phyloP scores from a whole-genome alignment of 345 rosid species.

The Raphanus raphanistrum region DNA sequence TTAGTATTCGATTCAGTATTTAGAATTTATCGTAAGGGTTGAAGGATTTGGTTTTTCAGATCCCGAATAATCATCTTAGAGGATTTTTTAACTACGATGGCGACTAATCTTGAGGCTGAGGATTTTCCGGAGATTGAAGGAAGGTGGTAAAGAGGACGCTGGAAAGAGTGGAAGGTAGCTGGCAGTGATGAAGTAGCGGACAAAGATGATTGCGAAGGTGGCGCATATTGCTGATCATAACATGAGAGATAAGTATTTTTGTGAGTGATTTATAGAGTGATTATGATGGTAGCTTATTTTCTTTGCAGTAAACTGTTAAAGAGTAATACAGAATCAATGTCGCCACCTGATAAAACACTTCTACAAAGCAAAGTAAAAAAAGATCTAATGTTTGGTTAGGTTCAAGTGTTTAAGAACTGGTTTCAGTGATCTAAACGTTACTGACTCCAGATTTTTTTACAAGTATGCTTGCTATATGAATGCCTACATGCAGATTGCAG shows the following conservation, averaged over 20 bases:
- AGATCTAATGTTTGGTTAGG: constrained; percentile 47
- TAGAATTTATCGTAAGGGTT: no score
- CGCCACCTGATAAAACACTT: constrained; percentile 4
- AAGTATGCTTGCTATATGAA: not conserved
- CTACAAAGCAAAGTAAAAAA: constrained; percentile 41
- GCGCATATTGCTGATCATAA: not conserved
- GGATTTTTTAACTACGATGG: no score
- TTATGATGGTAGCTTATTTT: not conserved
- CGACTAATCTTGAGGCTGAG: not conserved
- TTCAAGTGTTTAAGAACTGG: not conserved
- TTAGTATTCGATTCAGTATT: no score
- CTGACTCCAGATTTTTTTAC: not conserved
- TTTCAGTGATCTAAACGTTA: not conserved
- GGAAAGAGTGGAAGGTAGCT: not conserved
- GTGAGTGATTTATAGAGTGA: not conserved
- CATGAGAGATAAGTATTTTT: not conserved
- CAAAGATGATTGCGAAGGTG: not conserved
- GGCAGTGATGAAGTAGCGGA: no score
- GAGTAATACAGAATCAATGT: constrained; percentile 13
- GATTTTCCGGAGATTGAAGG: not conserved
- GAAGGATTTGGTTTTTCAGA: no score
- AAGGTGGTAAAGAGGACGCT: not conserved
- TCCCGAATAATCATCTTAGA: no score
- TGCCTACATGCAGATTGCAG: not conserved
- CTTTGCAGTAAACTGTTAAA: constrained; percentile 27